Conservation (phyloP, 805 yeast genomes). For the Nakazawaea peltata region DNA sequence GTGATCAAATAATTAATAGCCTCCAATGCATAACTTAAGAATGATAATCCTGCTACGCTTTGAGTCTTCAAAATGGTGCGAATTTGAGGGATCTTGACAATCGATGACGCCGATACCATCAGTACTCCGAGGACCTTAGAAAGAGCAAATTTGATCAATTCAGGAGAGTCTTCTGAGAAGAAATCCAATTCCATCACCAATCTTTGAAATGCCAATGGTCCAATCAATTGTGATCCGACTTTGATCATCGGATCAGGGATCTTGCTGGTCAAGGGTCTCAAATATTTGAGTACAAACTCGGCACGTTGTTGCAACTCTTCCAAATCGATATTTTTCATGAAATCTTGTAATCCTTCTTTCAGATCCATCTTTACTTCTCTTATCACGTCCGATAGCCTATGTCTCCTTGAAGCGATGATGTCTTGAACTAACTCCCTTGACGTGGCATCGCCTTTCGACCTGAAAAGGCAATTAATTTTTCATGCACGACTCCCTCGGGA, state of each 20-base stretch:
- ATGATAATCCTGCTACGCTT: conserved; percentile 28
- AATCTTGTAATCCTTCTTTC: neutral
- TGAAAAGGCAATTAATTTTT: no score
- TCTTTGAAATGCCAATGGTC: conserved; percentile 18
- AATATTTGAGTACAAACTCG: conserved; percentile 12
- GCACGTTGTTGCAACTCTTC: neutral
- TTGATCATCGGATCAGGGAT: conserved; percentile 17
- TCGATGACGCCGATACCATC: conserved; percentile 26
- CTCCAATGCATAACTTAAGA: conserved; percentile 24
- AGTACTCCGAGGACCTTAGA: conserved; percentile 26
- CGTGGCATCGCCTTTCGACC: no score
- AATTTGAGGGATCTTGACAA: conserved; percentile 34
- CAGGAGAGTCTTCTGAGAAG: conserved; percentile 14
- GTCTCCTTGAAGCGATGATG: neutral
- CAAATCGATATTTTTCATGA: neutral
- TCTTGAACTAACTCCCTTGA: neutral
- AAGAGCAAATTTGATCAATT: conserved; percentile 21
- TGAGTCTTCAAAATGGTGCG: conserved; percentile 20
- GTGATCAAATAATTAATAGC: conserved; percentile 23
- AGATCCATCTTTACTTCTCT: neutral
- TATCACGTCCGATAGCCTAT: no score
- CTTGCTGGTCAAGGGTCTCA: conserved; percentile 13
- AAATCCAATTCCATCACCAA: conserved; percentile 19
- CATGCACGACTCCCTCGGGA: no score
- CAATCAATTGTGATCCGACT: conserved; percentile 17